phyloP scores from a whole-genome alignment of 1,284 basidiomycete species.

The Ceratobasidium sp. region DNA sequence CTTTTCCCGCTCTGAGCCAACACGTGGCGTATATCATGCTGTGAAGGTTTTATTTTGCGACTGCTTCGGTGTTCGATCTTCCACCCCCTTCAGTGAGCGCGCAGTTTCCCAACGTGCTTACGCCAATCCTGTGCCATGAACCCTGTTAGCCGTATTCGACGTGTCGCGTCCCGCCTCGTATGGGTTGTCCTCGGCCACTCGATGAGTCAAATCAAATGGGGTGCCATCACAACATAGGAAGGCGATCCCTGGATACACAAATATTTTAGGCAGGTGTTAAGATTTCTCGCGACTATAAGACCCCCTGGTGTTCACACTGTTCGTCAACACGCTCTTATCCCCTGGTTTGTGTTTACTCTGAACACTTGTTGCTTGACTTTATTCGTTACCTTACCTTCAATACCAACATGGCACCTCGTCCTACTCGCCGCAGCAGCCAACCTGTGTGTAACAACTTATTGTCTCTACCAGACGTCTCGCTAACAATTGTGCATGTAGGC shows the following conservation, averaged over 20 bases:
- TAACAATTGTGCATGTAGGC: conserved; percentile 7
- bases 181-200: not conserved
- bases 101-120: not conserved
- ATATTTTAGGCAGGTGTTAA: conserved; percentile 17
- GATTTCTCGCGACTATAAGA: conserved; percentile 30
- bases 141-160: conserved; percentile 5
- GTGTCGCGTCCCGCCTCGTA: not conserved
- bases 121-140: conserved; percentile 36
- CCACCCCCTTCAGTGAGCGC: conserved; percentile 4
- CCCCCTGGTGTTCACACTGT: not conserved
- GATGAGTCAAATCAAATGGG: conserved; percentile 14
- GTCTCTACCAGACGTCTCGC: not conserved
- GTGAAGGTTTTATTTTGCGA: conserved; percentile 22
- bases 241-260: conserved; percentile 19
- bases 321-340: not conserved
- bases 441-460: not conserved
- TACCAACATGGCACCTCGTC: conserved; percentile 17
- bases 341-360: not conserved
- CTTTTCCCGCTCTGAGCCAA: conserved; percentile 30
- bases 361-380: too few species aligned
- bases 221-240: conserved; percentile 17
- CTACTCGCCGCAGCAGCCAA: conserved; percentile 10
- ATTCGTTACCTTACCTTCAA: not conserved
- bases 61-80: conserved; percentile 21
- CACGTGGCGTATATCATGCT: conserved; percentile 37